These are phyloP conservation scores for Diplodia intermedia DNA, from an alignment of 2,329 filamentous ascomycete genomes.

Conservation along the genomic window DNA sequence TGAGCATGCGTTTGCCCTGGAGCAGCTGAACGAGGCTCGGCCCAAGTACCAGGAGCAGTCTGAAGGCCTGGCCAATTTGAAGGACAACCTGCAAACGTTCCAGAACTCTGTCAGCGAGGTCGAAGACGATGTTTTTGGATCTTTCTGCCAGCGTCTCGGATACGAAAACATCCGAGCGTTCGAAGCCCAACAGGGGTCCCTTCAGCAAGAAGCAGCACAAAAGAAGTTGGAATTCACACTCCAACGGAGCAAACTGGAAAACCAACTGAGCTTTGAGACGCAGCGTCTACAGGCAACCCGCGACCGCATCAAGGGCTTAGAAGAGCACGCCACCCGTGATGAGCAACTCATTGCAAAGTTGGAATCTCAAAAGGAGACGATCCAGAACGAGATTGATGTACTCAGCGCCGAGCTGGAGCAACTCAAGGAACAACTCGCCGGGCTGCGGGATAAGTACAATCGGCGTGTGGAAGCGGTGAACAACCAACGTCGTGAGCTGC, in stretches of 20 bases:
- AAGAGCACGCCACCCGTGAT: conserved; percentile 70
- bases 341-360: conserved; percentile 72
- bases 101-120: conserved; percentile 75
- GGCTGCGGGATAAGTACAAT: conserved; percentile 70
- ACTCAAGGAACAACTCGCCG: conserved; percentile 73
- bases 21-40: conserved; percentile 75
- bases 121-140: conserved; percentile 85
- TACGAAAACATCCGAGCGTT: conserved; percentile 92
- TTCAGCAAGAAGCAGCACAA: conserved; percentile 88
- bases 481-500: conserved; percentile 79
- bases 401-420: conserved; percentile 79
- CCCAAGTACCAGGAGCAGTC: conserved; percentile 80
- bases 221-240: conserved; percentile 86
- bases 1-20: conserved; percentile 75
- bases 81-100: conserved; percentile 62
- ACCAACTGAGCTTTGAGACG: conserved; percentile 69
- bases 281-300: conserved; percentile 74
- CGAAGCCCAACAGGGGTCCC: conserved; percentile 87
- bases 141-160: conserved; percentile 85
- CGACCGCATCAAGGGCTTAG: conserved; percentile 71
- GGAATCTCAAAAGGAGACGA: conserved; percentile 72
- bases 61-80: conserved; percentile 69
- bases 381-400: conserved; percentile 74
- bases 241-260: conserved; percentile 70
- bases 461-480: conserved; percentile 76